Percentiles rank a stretch among this genome's conserved stretches.
phyloP scores from a whole-genome alignment of 140 eudicot species.

The Ambrosia hybrid region DNA sequence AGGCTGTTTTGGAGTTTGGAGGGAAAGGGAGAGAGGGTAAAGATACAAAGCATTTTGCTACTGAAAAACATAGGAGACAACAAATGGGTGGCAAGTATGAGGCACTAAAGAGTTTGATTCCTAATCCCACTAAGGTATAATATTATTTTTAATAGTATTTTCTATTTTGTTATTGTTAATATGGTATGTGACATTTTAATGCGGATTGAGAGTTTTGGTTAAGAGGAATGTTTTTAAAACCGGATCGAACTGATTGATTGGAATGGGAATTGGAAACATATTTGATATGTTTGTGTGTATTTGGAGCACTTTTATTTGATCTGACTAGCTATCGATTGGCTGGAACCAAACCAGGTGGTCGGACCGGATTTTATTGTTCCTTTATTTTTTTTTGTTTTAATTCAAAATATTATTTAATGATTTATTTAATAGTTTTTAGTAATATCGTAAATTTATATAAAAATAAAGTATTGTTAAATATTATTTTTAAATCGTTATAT shows the following conservation, averaged over 20 bases:
- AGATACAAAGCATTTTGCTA: conserved; percentile 34
- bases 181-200: too few species aligned
- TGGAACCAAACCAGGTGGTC: background rate
- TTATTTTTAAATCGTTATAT: too few species aligned
- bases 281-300: background rate
- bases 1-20: conserved; percentile 67
- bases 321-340: too few species aligned
- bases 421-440: too few species aligned
- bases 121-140: conserved; percentile 44
- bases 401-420: too few species aligned
- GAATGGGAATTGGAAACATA: too few species aligned
- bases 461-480: too few species aligned
- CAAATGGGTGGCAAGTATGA: conserved; percentile 41
- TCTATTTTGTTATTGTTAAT: too few species aligned
- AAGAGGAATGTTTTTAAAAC: background rate
- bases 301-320: background rate
- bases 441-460: too few species aligned
- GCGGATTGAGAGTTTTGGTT: too few species aligned
- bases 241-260: background rate
- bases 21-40: conserved; percentile 28
- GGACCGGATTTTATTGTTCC: background rate
- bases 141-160: too few species aligned
- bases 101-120: conserved; percentile 36
- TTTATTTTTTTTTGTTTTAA: too few species aligned
- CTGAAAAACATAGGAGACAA: conserved; percentile 45